Percentiles rank a stretch among this genome's conserved stretches.
Conservation (phyloP, 2,329 filamentous ascomycete species). For the Xylaria digitata region DNA sequence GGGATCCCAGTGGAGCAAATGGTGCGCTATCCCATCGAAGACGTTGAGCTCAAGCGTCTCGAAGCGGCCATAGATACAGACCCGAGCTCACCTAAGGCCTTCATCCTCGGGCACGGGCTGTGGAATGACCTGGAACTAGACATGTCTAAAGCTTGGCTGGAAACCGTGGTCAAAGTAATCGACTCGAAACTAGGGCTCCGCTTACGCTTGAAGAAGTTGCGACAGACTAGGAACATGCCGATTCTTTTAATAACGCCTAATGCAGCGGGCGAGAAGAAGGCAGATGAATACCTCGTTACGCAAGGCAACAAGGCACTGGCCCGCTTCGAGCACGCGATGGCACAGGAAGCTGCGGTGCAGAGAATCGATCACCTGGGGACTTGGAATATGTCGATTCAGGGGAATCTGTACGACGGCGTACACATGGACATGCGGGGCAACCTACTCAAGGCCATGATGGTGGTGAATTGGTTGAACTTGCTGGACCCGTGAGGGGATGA, state of each 20-base stretch:
- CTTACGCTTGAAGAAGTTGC: constrained; percentile 32
- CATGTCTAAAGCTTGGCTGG: constrained; percentile 56
- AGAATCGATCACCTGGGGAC: constrained; percentile 60
- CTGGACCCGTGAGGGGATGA: constrained; percentile 40
- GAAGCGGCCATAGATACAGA: constrained; percentile 49
- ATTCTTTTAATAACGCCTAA: constrained; percentile 58
- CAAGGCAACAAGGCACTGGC: constrained; percentile 62
- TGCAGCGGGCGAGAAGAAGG: constrained; percentile 58
- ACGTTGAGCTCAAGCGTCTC: constrained; percentile 55
- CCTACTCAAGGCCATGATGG: constrained; percentile 62
- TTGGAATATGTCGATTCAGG: constrained; percentile 63
- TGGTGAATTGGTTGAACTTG: constrained; percentile 59
- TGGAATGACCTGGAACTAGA: constrained; percentile 60
- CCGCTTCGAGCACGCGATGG: constrained; percentile 57
- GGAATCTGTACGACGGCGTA: constrained; percentile 60
- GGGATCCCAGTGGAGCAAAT: constrained; percentile 55
- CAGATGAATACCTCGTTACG: constrained; percentile 58
- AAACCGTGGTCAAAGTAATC: constrained; percentile 51
- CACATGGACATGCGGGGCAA: constrained; percentile 61
- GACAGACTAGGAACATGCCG: constrained; percentile 37
- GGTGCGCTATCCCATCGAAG: constrained; percentile 56
- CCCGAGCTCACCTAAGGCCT: constrained; percentile 52
- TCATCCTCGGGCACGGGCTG: constrained; percentile 60
- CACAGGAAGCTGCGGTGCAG: constrained; percentile 49
- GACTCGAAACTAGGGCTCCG: constrained; percentile 40